phyloP scores from a whole-genome alignment of 2,329 filamentous ascomycete genomes.

The Epichloe festucae region DNA sequence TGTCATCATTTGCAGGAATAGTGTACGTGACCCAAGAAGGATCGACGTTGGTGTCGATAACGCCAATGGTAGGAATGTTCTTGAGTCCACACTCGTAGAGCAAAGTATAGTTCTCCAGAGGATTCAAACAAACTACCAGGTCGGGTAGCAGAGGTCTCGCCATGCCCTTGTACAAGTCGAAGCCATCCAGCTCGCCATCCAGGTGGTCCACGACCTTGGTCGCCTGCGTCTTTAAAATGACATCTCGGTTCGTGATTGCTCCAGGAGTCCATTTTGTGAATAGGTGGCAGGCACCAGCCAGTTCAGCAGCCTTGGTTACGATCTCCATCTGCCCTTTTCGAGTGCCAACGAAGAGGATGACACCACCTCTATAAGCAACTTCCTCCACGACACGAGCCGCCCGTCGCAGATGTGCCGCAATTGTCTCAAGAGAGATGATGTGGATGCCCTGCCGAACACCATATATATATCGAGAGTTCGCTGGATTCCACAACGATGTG shows the following conservation, averaged over 20 bases:
- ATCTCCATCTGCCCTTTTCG: slow-evolving; percentile 67
- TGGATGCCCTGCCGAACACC: slow-evolving; percentile 80
- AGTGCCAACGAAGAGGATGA: slow-evolving; percentile 86
- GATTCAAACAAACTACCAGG: slow-evolving; percentile 84
- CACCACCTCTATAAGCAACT: slow-evolving; percentile 66
- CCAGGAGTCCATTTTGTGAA: slow-evolving; percentile 92
- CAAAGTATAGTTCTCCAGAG: slow-evolving; percentile 79
- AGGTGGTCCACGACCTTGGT: slow-evolving; percentile 66
- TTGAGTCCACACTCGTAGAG: slow-evolving; percentile 83
- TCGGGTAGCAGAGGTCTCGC: slow-evolving; percentile 67
- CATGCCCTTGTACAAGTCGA: slow-evolving; percentile 49
- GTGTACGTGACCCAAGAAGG: slow-evolving; percentile 92
- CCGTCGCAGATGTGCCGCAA: slow-evolving; percentile 77
- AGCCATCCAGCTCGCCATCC: slow-evolving; percentile 50
- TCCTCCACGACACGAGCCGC: slow-evolving; percentile 87
- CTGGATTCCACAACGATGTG: slow-evolving; percentile 86
- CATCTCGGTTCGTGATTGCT: slow-evolving; percentile 81
- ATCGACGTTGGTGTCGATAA: slow-evolving; percentile 88
- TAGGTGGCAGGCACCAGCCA: slow-evolving; percentile 71
- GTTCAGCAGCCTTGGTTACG: slow-evolving; percentile 67
- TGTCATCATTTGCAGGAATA: slow-evolving; percentile 94
- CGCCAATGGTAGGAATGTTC: slow-evolving; percentile 83
- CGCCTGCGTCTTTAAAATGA: slow-evolving; percentile 60
- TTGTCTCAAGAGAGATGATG: slow-evolving; percentile 84
- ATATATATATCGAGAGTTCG: slow-evolving; percentile 87